A percentile compares a stretch with the other conserved stretches of the same genome.
phyloP scores from a whole-genome alignment of 768 basidiomycete species.

The Rhodocollybia butyracea region DNA sequence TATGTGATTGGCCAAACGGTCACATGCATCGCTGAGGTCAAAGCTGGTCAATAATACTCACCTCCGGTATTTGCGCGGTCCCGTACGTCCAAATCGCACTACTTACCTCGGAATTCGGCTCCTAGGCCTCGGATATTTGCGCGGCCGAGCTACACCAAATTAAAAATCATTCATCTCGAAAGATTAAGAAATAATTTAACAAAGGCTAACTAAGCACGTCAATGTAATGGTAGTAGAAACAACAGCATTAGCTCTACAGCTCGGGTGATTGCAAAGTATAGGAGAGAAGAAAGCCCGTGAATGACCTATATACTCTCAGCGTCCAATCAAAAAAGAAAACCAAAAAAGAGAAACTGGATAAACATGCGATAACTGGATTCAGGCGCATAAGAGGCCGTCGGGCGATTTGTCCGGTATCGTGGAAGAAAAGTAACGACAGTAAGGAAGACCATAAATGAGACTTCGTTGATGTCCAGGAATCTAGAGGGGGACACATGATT shows the following conservation, averaged over 20 bases:
- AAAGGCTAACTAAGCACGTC: not conserved
- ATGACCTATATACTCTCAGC: not conserved
- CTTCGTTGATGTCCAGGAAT: not conserved
- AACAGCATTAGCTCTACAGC: not conserved
- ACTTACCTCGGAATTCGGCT: no score
- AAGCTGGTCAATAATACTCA: no score
- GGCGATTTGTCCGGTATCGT: not conserved
- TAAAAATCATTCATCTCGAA: no score
- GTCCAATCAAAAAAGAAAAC: not conserved
- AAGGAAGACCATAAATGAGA: not conserved
- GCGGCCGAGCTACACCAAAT: no score
- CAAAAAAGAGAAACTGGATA: not conserved
- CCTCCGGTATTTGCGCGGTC: no score
- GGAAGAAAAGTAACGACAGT: not conserved
- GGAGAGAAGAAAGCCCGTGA: not conserved
- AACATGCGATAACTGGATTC: not conserved
- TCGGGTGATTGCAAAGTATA: not conserved
- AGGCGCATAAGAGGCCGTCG: not conserved
- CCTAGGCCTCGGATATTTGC: no score
- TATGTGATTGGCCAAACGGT: not conserved
- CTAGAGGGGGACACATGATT: constrained; percentile 17
- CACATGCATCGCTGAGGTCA: not conserved
- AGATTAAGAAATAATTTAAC: not conserved
- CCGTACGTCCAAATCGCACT: no score
- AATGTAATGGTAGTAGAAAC: not conserved